These are phyloP conservation scores for Zizania latifolia DNA, from an alignment of 176 grass and related monocot genomes.

Conservation along the genomic window DNA sequence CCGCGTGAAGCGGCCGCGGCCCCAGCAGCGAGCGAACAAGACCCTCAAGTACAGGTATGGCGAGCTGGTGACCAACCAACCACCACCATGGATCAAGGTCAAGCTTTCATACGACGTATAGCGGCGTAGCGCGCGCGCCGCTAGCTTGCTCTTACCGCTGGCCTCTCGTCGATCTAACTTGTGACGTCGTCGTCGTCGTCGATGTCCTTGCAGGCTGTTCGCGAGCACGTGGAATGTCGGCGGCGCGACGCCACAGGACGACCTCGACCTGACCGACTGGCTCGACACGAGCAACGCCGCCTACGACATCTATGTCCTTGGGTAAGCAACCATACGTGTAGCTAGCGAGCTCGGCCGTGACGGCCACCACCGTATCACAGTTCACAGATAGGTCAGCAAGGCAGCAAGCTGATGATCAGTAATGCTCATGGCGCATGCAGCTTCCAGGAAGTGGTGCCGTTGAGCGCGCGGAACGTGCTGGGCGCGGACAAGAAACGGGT, in stretches of 20 bases:
- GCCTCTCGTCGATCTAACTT: neutral
- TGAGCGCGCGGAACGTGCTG: slow-evolving; percentile 76
- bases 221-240: slow-evolving; percentile 97
- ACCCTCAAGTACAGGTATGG: slow-evolving; percentile 72
- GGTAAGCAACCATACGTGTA: slow-evolving; percentile 24
- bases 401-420: neutral
- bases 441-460: slow-evolving; percentile 90
- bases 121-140: too few relatives aligned
- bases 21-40: slow-evolving; percentile 31
- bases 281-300: slow-evolving; percentile 56
- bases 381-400: neutral
- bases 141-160: neutral
- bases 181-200: neutral
- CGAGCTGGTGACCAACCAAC: neutral
- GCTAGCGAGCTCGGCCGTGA: neutral
- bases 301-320: slow-evolving; percentile 85
- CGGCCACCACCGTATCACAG: too few relatives aligned
- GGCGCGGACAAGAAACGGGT: slow-evolving; percentile 67
- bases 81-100: neutral
- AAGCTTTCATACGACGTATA: neutral
- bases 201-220: slow-evolving; percentile 50
- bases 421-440: slow-evolving; percentile 21
- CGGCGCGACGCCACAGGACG: slow-evolving; percentile 55
- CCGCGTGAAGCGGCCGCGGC: slow-evolving; percentile 23
- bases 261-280: slow-evolving; percentile 82